Evolutionary conservation across 805 yeast genomes (phyloP), one percentile per base, ranked within the genome.

Genomic region (Kazachstania martiniae): DNA sequence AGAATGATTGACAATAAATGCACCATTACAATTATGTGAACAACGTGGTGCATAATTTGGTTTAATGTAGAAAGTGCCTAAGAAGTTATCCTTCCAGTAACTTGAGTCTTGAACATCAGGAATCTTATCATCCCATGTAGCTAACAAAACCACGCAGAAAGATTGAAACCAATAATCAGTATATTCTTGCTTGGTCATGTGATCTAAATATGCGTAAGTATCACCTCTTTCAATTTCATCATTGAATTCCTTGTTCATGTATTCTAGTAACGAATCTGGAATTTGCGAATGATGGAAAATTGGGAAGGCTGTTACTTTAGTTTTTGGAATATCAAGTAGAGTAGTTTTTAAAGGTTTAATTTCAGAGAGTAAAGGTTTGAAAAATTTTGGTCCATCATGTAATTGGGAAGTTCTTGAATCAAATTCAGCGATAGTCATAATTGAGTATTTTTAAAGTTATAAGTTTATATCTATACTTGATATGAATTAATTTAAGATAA

Each of bases 11-110:
- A 87, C 94, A 8, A 85, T 51, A 49, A 87, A 87, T 0, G 93
- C 95, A 0, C 77, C 95, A 52, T 87, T 87, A 47, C 95, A 84
- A 18, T 73, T 77, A 47, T 87, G 95, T 0, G 91, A 74, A 40
- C 89, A 77, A 36, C 94, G 68, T 7, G 94, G 95, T 2, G 65
- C 58, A 51, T 86, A 87, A 56, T 87, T 87, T 12, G 97, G 95
- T 49, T 82, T 85, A 46, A 86, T 64, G 53, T 78, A 82, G 51
- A 77, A 81, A 2, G 81, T 71, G 1, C 95, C 96, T 28, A 84
- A 51, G 38, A 75, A 70, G 5, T 44, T 41, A 1, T 61, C 48
- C 4, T 62, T 58, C 75, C 79, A 73, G 28, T 63, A 62, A 4
- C n/a, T n/a, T 23, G 10, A 7, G 6, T n/a, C 13, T 8, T 8